phyloP scores from a whole-genome alignment of 2,329 filamentous ascomycete species.

The Pseudocercospora macadamiae region DNA sequence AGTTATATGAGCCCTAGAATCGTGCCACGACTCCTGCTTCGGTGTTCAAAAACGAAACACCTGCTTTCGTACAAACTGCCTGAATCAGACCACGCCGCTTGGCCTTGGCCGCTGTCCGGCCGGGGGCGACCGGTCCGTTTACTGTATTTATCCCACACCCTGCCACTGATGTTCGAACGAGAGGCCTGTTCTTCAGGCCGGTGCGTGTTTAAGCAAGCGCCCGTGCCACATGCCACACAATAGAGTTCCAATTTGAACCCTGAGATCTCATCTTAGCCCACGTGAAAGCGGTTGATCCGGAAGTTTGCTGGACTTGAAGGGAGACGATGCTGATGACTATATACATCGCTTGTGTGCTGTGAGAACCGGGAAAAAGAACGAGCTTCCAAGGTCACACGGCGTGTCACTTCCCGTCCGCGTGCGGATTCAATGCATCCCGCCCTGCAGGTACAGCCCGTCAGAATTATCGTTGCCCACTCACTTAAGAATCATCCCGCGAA shows the following conservation, averaged over 20 bases:
- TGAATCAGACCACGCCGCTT: not conserved
- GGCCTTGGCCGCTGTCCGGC: not conserved
- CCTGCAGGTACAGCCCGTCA: constrained; percentile 2
- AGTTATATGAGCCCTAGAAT: no score
- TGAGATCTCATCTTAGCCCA: constrained; percentile 1
- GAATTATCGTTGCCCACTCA: no score
- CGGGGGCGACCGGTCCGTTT: not conserved
- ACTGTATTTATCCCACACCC: not conserved
- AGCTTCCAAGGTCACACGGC: constrained; percentile 1
- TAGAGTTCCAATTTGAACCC: not conserved
- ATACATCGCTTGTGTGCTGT: no score
- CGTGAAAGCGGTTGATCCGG: not conserved
- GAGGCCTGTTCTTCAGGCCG: not conserved
- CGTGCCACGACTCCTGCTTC: not conserved
- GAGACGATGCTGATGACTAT: no score
- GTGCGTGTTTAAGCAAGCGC: no score
- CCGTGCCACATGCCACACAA: no score
- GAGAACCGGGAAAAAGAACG: not conserved
- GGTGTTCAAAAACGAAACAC: not conserved
- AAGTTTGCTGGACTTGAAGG: not conserved
- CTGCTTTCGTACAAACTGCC: not conserved
- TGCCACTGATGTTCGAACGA: not conserved
- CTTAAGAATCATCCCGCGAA: not conserved
- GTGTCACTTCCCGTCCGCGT: not conserved
- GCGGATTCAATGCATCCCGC: not conserved